Conservation (phyloP, 2,329 filamentous ascomycete genomes). For the Aspergillus costaricaensis region DNA sequence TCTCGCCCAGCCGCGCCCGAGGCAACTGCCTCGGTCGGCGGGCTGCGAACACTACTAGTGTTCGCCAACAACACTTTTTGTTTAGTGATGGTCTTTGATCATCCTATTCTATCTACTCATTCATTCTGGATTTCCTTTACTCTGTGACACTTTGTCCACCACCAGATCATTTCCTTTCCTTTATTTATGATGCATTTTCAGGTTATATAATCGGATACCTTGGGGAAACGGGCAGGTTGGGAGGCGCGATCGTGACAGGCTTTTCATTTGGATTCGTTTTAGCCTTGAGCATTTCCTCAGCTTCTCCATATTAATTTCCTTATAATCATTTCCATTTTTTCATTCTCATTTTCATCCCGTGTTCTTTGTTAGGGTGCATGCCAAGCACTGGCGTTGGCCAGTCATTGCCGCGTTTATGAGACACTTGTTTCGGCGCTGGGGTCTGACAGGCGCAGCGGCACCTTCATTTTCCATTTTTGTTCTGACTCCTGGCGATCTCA, state of each 20-base stretch:
- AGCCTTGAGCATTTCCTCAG: conserved; percentile 6
- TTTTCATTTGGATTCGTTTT: conserved; percentile 7
- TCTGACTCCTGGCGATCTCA: conserved; percentile 25
- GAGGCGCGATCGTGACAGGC: conserved; percentile 17
- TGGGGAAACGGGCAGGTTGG: conserved; percentile 18
- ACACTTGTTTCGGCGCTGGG: conserved; percentile 12
- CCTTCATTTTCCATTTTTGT: conserved; percentile 14
- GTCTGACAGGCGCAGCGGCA: conserved; percentile 1
- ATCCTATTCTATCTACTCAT: conserved; percentile 5
- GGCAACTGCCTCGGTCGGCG: background rate
- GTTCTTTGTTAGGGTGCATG: background rate
- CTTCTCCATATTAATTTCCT: conserved; percentile 16
- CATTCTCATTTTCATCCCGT: conserved; percentile 7
- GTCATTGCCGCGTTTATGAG: conserved; percentile 16
- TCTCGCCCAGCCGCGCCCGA: background rate
- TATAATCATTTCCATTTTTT: conserved; percentile 6
- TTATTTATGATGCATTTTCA: conserved; percentile 9
- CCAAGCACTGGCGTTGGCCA: conserved; percentile 9
- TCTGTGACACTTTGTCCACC: background rate
- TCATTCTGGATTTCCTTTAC: background rate
- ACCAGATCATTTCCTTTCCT: background rate
- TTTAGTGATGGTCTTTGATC: conserved; percentile 7
- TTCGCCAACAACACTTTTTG: conserved; percentile 9
- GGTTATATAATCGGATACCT: conserved; percentile 20
- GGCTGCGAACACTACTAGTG: background rate